Conservation (phyloP, 225 moss, liverwort and hornwort species). For the Polytrichum commune region DNA sequence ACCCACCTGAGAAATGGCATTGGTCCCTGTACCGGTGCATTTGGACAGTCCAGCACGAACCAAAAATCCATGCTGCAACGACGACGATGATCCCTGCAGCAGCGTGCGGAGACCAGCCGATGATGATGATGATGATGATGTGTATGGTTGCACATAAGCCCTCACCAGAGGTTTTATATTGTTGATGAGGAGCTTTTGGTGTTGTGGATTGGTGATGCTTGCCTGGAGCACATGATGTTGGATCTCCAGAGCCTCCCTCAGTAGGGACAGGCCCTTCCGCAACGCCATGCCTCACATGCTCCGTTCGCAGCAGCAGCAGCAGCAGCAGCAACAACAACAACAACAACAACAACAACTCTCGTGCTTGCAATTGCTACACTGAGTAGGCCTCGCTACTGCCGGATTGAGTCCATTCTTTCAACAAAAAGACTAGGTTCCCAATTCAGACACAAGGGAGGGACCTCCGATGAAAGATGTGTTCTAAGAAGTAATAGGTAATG, state of each 20-base stretch:
- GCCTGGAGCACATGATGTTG: neutral
- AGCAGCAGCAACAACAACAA: too few species aligned
- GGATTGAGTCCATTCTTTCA: too few species aligned
- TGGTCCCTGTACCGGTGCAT: neutral
- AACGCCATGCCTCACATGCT: neutral
- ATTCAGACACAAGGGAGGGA: too few species aligned
- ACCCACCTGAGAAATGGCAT: neutral
- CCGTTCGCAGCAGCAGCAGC: too few species aligned
- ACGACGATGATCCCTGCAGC: neutral
- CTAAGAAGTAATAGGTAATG: too few species aligned
- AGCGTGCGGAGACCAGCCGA: neutral
- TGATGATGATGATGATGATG: too few species aligned
- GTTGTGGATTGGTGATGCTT: neutral
- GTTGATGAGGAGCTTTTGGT: neutral
- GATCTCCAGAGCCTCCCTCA: neutral
- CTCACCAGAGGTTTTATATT: neutral
- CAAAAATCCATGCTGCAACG: neutral
- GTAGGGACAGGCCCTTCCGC: conserved; percentile 9
- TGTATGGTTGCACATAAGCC: neutral
- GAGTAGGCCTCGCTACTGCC: too few species aligned
- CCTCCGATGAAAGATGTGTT: too few species aligned
- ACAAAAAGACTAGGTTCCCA: too few species aligned
- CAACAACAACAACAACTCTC: too few species aligned
- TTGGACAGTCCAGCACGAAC: neutral
- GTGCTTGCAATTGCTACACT: too few species aligned